Evolutionary conservation across 1,139 yeast species (phyloP).

Genomic region (Debaryomyces subglobosus): DNA sequence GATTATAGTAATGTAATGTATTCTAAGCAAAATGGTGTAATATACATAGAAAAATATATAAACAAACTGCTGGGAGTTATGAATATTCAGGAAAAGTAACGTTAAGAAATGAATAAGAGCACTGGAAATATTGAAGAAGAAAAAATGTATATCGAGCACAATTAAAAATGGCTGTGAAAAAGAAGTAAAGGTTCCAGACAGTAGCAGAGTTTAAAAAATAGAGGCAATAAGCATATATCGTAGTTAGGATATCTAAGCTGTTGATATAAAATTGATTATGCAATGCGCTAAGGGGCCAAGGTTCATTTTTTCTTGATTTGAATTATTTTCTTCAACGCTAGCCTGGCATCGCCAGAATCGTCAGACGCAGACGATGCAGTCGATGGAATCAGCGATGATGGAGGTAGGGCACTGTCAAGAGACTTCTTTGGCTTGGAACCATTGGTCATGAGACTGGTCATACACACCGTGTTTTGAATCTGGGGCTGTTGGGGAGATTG

Average conservation of each 20-base stretch:
- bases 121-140: not conserved
- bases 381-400: slow-evolving; percentile 13
- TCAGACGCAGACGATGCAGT: slow-evolving; percentile 18
- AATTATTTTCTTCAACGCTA: slow-evolving; percentile 45
- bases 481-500: slow-evolving; percentile 8
- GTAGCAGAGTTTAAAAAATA: not conserved
- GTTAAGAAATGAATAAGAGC: slow-evolving; percentile 1
- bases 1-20: not conserved
- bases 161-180: slow-evolving; percentile 5
- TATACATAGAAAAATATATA: slow-evolving; percentile 1
- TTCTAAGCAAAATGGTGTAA: not conserved
- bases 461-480: slow-evolving; percentile 20
- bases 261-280: not conserved
- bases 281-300: not conserved
- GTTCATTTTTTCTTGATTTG: slow-evolving; percentile 34
- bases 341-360: slow-evolving; percentile 46
- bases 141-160: not conserved
- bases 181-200: not conserved
- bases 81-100: not conserved
- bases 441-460: slow-evolving; percentile 24
- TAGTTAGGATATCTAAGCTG: not conserved
- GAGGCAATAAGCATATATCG: not conserved
- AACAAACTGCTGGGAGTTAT: not conserved
- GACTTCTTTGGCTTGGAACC: slow-evolving; percentile 8
- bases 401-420: not conserved